phyloP scores from a whole-genome alignment of 768 basidiomycete species.

The Pulveroboletus sp. region DNA sequence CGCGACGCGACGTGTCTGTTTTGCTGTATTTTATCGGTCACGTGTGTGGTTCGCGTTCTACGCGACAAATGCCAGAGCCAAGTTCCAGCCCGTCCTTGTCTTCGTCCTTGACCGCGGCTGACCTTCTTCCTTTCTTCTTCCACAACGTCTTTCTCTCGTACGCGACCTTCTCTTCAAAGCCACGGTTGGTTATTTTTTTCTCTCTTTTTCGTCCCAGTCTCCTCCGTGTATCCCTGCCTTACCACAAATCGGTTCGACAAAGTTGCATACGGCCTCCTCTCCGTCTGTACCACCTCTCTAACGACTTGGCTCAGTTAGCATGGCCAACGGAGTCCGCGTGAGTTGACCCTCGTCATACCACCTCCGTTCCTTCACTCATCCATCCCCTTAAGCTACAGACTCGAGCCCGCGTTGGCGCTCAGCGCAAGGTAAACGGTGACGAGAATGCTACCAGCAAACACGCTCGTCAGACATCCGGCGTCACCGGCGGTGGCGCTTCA shows the following conservation, averaged over 20 bases:
- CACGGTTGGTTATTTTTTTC: conserved; percentile 24
- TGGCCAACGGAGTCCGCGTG: conserved; percentile 64
- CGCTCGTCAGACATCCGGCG: conserved; percentile 55
- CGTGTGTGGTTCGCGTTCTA: conserved; percentile 37
- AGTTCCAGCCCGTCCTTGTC: conserved; percentile 19
- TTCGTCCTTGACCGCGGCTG: conserved; percentile 32
- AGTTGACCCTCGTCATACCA: conserved; percentile 13
- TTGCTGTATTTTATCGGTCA: conserved; percentile 32
- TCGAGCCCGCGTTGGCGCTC: conserved; percentile 58
- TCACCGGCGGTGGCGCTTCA: conserved; percentile 41
- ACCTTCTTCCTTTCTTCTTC: conserved; percentile 13
- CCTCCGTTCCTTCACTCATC: neutral
- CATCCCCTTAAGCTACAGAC: conserved; percentile 50
- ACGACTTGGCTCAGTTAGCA: conserved; percentile 25
- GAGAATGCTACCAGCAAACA: conserved; percentile 74
- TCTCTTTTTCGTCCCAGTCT: conserved; percentile 32
- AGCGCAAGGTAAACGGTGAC: conserved; percentile 66
- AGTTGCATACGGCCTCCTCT: conserved; percentile 7
- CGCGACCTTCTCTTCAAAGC: conserved; percentile 21
- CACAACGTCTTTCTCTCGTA: conserved; percentile 17
- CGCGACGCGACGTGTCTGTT: conserved; percentile 34
- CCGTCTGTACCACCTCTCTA: conserved; percentile 24
- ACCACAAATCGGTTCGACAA: conserved; percentile 6
- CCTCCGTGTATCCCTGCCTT: conserved; percentile 19
- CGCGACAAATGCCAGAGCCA: conserved; percentile 25